Conservation (phyloP, 192 early-diverging fungal genomes). For the Coemansia guatemalensis region DNA sequence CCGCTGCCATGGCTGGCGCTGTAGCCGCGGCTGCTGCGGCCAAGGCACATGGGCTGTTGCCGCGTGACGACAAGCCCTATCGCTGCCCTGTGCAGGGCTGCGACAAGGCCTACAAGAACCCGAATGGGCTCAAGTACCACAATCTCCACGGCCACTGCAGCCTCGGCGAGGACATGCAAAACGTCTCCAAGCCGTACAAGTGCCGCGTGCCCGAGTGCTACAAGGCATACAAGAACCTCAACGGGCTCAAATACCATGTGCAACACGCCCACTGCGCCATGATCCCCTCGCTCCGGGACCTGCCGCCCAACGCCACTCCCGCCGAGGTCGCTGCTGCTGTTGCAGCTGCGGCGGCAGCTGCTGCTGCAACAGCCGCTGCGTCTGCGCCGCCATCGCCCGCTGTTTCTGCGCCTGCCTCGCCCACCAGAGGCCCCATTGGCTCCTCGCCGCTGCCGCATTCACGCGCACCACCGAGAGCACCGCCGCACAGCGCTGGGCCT, state of each 20-base stretch:
- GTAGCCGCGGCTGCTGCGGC: slow-evolving; percentile 45
- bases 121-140: slow-evolving; percentile 98
- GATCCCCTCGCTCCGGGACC: slow-evolving; percentile 47
- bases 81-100: slow-evolving; percentile 85
- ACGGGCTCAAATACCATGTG: slow-evolving; percentile 94
- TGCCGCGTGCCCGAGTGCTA: slow-evolving; percentile 83
- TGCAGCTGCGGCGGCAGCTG: slow-evolving; percentile 58
- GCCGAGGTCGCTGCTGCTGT: slow-evolving; percentile 62
- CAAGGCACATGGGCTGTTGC: slow-evolving; percentile 48
- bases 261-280: slow-evolving; percentile 80
- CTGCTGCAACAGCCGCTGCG: slow-evolving; percentile 30
- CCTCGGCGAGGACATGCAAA: slow-evolving; percentile 59
- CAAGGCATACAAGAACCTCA: slow-evolving; percentile 96
- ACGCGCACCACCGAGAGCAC: slow-evolving; percentile 4
- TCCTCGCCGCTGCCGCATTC: not conserved
- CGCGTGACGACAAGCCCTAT: slow-evolving; percentile 80
- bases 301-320: slow-evolving; percentile 55
- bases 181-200: slow-evolving; percentile 64
- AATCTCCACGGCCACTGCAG: slow-evolving; percentile 92
- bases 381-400: slow-evolving; percentile 23
- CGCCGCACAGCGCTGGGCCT: not conserved
- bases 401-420: slow-evolving; percentile 15
- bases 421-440: slow-evolving; percentile 7
- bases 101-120: slow-evolving; percentile 97
- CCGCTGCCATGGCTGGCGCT: slow-evolving; percentile 53